Percentiles rank a stretch among this genome's conserved stretches.
These are phyloP conservation scores for Rauvolfia tetraphylla DNA, from an alignment of 257 asterid species.

Conservation along the genomic window DNA sequence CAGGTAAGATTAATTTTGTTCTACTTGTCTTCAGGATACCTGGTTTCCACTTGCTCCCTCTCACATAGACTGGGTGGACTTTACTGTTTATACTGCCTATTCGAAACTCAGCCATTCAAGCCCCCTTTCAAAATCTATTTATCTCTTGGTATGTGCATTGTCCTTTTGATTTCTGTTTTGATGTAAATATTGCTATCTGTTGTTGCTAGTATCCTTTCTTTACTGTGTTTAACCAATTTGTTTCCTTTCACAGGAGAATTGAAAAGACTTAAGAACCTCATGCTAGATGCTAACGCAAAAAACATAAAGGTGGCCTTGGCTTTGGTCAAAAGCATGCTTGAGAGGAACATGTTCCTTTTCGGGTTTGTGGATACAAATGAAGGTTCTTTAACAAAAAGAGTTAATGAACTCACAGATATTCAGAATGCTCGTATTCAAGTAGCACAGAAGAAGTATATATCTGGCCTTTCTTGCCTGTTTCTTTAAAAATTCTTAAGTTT, in stretches of 20 bases:
- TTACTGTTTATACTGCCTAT: conserved; percentile 73
- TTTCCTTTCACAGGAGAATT: conserved; percentile 50
- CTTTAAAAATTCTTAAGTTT: background rate
- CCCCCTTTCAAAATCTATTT: conserved; percentile 74
- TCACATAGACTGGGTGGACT: conserved; percentile 71
- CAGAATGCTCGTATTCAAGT: conserved; percentile 62
- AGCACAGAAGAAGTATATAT: conserved; percentile 57
- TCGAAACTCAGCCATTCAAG: conserved; percentile 74
- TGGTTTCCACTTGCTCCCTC: conserved; percentile 48
- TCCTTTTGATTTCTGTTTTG: background rate
- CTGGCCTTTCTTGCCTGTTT: conserved; percentile 6
- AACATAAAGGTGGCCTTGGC: conserved; percentile 45
- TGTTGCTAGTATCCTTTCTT: background rate
- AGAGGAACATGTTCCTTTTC: conserved; percentile 66
- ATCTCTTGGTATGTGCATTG: conserved; percentile 49
- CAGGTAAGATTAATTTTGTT: background rate
- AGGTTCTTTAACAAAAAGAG: conserved; percentile 60
- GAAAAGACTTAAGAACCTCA: conserved; percentile 50
- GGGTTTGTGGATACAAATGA: conserved; percentile 65
- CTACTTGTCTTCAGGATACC: conserved; percentile 45
- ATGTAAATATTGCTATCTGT: background rate
- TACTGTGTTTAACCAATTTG: background rate
- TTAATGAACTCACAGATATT: conserved; percentile 56
- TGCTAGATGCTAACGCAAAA: conserved; percentile 46
- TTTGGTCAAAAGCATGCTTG: conserved; percentile 65